Evolutionary conservation across 2,329 filamentous ascomycete species (phyloP), one percentile per base, ranked within the genome.

Genomic region (Neofusicoccum kwambonambiense): DNA sequence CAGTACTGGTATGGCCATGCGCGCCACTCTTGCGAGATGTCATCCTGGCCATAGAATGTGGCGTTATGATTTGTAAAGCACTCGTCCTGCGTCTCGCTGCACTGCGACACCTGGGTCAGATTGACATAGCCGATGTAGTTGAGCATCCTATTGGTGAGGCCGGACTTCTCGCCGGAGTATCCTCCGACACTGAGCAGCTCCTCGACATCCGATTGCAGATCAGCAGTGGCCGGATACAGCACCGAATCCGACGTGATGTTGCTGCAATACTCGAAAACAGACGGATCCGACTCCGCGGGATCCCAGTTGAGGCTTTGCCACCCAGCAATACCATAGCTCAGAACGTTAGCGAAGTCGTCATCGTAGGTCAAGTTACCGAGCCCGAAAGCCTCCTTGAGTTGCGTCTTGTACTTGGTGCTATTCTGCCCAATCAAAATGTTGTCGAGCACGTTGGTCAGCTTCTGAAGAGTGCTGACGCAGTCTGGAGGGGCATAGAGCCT

Each of bases 381-480:
- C 1, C 84, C 83, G 68, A 88, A 89, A 0, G 79, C 75, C 0
- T 71, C 70, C 74, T 89, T 88, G 31, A 89, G 77, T 62, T 75
- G 62, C 39, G 78, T 69, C 1, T 77, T 73, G 58, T 81, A 80
- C 8, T 67, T 68, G 0, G 77, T 72, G 65, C 84, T 79, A 39
- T 82, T 82, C 60, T 82, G 77, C 49, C 76, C 75, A 54, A 84
- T 74, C 8, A 88, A 73, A 67, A 89, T 86, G 42, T 81, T 85
- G 70, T 90, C 87, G 4, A 88, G 74, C 11, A 88, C 79, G 65
- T 87, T 79, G 22, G 82, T 83, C 47, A 88, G 75, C 37, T 85
- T 87, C 72, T 90, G 87, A 0, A 87, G 89, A 1, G 83, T 83
- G 1, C 80, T 77, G 41, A 93, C 83, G 72, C 92, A 95, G 37